A percentile compares a stretch with the other conserved stretches of the same genome.
These are phyloP conservation scores for Phytopythium chamaehyphon DNA, from an alignment of 352 stramenopile genomes.

Conservation along the genomic window DNA sequence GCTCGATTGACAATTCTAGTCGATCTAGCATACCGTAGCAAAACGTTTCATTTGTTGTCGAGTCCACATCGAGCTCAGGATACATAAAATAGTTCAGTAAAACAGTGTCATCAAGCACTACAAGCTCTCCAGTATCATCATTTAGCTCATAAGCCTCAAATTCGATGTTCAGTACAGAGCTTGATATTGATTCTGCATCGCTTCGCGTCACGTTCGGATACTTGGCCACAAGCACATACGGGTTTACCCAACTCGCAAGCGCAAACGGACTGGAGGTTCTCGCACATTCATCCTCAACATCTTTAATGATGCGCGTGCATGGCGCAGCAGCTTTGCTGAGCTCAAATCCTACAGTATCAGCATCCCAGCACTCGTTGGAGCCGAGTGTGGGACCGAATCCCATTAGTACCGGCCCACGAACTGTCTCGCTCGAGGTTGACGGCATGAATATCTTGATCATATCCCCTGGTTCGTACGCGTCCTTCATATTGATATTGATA, in stretches of 20 bases:
- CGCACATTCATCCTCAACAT: conserved; percentile 13
- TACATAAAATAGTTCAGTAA: conserved; percentile 22
- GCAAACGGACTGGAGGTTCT: conserved; percentile 8
- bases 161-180: conserved; percentile 9
- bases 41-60: conserved; percentile 1
- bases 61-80: conserved; percentile 7
- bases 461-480: conserved; percentile 23
- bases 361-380: conserved; percentile 25
- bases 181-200: background rate
- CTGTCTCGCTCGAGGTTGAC: conserved; percentile 1
- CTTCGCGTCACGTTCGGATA: conserved; percentile 11
- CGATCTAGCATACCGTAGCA: conserved; percentile 21
- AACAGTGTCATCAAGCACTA: conserved; percentile 6
- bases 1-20: conserved; percentile 22
- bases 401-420: conserved; percentile 15
- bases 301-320: conserved; percentile 11
- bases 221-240: conserved; percentile 18
- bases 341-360: conserved; percentile 21
- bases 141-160: conserved; percentile 13
- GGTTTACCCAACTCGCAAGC: conserved; percentile 7
- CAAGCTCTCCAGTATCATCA: background rate
- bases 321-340: conserved; percentile 1
- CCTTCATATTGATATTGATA: background rate
- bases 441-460: conserved; percentile 25
- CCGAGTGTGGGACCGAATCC: conserved; percentile 10